These are phyloP conservation scores for Pseudozyma thailandica DNA, from an alignment of 1,284 basidiomycete genomes.

Conservation along the genomic window DNA sequence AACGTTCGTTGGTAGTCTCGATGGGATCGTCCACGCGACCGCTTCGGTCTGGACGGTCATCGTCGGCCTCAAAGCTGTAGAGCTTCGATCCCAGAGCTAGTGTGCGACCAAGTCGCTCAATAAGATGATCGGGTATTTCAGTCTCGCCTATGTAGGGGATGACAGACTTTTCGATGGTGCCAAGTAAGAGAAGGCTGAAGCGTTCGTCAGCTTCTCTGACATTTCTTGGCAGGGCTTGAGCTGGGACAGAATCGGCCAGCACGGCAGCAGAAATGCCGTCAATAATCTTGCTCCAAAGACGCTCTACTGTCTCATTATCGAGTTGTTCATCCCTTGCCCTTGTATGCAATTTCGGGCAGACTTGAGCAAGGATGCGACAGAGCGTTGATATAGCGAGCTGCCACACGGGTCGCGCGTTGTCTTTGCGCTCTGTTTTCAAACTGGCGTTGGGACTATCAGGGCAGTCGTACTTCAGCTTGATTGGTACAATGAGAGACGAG, in stretches of 20 bases:
- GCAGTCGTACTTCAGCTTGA: constrained; percentile 94
- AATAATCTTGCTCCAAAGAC: constrained; percentile 85
- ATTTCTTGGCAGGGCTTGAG: constrained; percentile 71
- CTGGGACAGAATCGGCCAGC: constrained; percentile 80
- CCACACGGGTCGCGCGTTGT: constrained; percentile 45
- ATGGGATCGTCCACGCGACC: constrained; percentile 47
- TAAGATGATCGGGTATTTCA: constrained; percentile 79
- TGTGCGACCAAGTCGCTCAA: constrained; percentile 77
- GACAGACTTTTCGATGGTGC: constrained; percentile 77
- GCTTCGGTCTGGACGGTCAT: constrained; percentile 9
- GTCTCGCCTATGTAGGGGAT: constrained; percentile 78
- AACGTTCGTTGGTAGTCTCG: constrained; percentile 78
- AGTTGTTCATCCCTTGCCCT: constrained; percentile 69
- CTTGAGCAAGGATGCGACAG: constrained; percentile 32
- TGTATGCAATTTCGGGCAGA: constrained; percentile 34
- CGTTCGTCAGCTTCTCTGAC: constrained; percentile 81
- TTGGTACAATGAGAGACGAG: constrained; percentile 75
- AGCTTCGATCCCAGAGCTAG: constrained; percentile 81
- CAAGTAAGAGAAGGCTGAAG: constrained; percentile 76
- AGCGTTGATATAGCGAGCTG: constrained; percentile 48
- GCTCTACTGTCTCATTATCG: constrained; percentile 75
- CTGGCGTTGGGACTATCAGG: constrained; percentile 70
- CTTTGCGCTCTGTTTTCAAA: constrained; percentile 69
- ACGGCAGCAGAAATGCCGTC: constrained; percentile 84
- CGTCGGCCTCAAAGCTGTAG: constrained; percentile 68